These are phyloP conservation scores for Fusarium sp. DNA, from an alignment of 2,329 filamentous ascomycete genomes.

Conservation along the genomic window DNA sequence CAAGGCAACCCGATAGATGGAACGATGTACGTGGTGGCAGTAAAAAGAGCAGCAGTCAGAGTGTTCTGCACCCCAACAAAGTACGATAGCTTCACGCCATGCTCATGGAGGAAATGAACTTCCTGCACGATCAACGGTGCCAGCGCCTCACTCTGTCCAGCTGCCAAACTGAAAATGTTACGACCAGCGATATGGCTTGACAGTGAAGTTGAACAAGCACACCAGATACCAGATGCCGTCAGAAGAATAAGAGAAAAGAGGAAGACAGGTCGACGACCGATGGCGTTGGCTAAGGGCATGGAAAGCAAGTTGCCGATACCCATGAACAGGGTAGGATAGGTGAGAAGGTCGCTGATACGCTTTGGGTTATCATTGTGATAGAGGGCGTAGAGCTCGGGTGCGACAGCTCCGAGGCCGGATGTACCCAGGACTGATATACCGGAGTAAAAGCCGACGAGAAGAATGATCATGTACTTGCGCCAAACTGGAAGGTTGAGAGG, in stretches of 20 bases:
- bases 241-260: not conserved
- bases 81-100: not conserved
- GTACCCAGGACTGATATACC: slow-evolving; percentile 13
- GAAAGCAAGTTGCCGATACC: slow-evolving; percentile 2
- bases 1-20: not conserved
- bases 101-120: slow-evolving; percentile 1
- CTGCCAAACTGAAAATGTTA: slow-evolving; percentile 2
- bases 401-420: slow-evolving; percentile 3
- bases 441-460: slow-evolving; percentile 16
- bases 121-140: slow-evolving; percentile 11
- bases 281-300: not conserved
- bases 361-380: slow-evolving; percentile 8
- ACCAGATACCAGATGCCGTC: not conserved
- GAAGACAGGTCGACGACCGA: slow-evolving; percentile 1
- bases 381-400: not conserved
- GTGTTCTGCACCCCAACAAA: slow-evolving; percentile 10
- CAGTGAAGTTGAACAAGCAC: slow-evolving; percentile 7
- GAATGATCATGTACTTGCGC: slow-evolving; percentile 15
- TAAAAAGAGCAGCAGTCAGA: not conserved
- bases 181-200: not conserved
- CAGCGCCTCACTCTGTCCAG: slow-evolving; percentile 6
- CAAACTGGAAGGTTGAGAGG: slow-evolving; percentile 1
- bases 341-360: slow-evolving; percentile 1
- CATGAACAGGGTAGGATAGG: slow-evolving; percentile 10
- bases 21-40: slow-evolving; percentile 1